Evolutionary conservation across 1,284 basidiomycete genomes (phyloP).

Genomic region (Trichosporon faecale): DNA sequence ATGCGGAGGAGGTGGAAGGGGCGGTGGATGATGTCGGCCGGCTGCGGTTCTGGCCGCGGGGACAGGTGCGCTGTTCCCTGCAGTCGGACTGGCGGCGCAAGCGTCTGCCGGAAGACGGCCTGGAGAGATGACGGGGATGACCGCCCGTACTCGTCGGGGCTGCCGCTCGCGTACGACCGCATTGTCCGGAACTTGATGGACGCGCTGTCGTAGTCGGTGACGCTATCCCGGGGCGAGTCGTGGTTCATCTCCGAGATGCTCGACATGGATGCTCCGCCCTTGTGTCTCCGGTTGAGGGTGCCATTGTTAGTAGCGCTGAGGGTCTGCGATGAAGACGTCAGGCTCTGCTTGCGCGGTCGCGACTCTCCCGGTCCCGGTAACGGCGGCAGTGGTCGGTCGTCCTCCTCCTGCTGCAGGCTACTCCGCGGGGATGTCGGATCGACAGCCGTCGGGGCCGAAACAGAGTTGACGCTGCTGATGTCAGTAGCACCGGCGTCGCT

Average conservation of each 20-base stretch:
- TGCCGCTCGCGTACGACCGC: constrained; percentile 15
- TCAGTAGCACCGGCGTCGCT: background rate
- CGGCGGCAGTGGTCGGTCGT: constrained; percentile 30
- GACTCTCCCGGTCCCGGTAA: constrained; percentile 19
- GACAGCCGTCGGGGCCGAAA: background rate
- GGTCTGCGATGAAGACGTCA: background rate
- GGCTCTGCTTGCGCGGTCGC: constrained; percentile 4
- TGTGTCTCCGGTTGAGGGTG: constrained; percentile 8
- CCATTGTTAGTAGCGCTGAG: background rate
- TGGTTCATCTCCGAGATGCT: constrained; percentile 22
- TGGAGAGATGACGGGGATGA: constrained; percentile 13
- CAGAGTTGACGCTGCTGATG: constrained; percentile 3
- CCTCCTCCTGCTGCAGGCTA: constrained; percentile 9
- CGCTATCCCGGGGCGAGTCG: constrained; percentile 12
- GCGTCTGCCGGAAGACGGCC: constrained; percentile 16
- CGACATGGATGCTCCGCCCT: constrained; percentile 19
- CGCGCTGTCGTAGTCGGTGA: constrained; percentile 12
- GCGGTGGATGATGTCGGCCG: constrained; percentile 69
- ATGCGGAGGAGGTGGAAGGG: constrained; percentile 88
- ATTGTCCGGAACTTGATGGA: constrained; percentile 13
- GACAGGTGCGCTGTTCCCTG: constrained; percentile 32
- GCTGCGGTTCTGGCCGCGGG: constrained; percentile 50
- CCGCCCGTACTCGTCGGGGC: constrained; percentile 5
- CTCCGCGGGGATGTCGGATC: background rate
- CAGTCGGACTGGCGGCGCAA: constrained; percentile 21